These are phyloP conservation scores for Talaromyces sp. DNA, from an alignment of 2,329 filamentous ascomycete genomes.

Conservation along the genomic window DNA sequence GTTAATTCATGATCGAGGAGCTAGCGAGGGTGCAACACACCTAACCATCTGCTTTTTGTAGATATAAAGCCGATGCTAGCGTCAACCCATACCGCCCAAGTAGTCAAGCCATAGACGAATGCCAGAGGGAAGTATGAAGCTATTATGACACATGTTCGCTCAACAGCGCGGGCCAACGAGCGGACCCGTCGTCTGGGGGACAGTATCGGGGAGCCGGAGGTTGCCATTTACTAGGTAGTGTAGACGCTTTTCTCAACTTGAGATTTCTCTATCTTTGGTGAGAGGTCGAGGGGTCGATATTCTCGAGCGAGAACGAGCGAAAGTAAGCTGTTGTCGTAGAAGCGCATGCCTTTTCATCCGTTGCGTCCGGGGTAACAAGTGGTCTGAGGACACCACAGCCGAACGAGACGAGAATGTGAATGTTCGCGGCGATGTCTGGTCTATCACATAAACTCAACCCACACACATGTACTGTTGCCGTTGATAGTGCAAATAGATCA, in stretches of 20 bases:
- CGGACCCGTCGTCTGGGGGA: constrained; percentile 41
- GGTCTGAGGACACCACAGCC: not conserved
- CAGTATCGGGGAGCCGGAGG: constrained; percentile 39
- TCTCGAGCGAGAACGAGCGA: not conserved
- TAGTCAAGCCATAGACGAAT: constrained; percentile 87
- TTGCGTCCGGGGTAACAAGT: not conserved
- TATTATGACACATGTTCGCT: constrained; percentile 77
- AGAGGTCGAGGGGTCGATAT: not conserved
- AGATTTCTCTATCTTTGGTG: not conserved
- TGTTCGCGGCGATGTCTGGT: not conserved
- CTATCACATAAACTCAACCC: not conserved
- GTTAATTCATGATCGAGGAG: not conserved
- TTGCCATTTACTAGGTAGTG: constrained; percentile 31
- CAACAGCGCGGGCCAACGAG: constrained; percentile 52
- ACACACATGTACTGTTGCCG: not conserved
- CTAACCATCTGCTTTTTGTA: constrained; percentile 47
- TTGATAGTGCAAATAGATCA: not conserved
- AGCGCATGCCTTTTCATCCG: constrained; percentile 1
- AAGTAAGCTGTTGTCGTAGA: not conserved
- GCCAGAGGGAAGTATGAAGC: constrained; percentile 79
- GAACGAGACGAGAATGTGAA: not conserved
- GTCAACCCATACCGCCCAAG: constrained; percentile 89
- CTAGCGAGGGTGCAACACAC: constrained; percentile 27
- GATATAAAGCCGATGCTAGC: constrained; percentile 63
- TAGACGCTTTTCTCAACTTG: not conserved